Conservation (phyloP, 345 rosid genomes). For the Eucalyptus cladocalyx region DNA sequence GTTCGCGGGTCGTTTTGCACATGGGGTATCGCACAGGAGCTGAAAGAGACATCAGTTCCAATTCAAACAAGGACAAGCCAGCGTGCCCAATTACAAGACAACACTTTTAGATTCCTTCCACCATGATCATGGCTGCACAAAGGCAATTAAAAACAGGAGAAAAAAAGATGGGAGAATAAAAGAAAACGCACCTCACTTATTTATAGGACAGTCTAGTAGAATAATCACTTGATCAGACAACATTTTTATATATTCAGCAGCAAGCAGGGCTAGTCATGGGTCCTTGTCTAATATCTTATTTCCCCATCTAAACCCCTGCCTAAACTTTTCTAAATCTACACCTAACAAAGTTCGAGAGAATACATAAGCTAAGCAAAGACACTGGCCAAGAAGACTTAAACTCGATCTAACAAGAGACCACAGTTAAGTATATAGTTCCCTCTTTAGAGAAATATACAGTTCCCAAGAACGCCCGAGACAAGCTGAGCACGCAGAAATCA, state of each 20-base stretch:
- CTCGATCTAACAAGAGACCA: neutral
- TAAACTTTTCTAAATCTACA: neutral
- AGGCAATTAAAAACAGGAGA: neutral
- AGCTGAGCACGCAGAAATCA: neutral
- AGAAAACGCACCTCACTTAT: slow-evolving; percentile 3
- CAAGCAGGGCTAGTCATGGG: neutral
- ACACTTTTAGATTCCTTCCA: neutral
- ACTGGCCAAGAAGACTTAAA: neutral
- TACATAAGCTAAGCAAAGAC: neutral
- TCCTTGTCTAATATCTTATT: neutral
- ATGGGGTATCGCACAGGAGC: neutral
- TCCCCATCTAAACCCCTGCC: neutral
- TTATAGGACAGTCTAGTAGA: slow-evolving; percentile 16
- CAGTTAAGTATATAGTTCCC: neutral
- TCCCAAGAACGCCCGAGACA: neutral
- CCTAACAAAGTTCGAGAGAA: neutral
- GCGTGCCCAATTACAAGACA: neutral
- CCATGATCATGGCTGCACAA: neutral
- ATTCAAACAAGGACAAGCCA: neutral
- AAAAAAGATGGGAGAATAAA: neutral
- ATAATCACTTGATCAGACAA: neutral
- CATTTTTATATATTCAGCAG: neutral
- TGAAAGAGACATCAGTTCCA: neutral
- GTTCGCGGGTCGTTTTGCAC: neutral
- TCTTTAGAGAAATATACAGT: neutral